phyloP scores from a whole-genome alignment of 768 basidiomycete species.

The Cyclocybe aegerita region DNA sequence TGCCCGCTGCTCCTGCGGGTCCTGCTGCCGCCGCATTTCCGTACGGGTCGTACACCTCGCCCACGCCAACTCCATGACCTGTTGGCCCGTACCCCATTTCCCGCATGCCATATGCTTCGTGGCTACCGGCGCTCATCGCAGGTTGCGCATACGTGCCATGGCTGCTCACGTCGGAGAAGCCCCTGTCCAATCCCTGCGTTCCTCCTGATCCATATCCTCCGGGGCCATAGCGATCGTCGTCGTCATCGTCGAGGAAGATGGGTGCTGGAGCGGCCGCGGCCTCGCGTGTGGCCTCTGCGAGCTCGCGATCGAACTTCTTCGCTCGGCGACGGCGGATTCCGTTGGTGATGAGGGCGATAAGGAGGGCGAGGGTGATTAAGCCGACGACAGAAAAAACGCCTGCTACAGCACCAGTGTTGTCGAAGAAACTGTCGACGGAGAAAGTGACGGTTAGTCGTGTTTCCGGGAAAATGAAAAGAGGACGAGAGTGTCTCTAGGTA shows the following conservation, averaged over 20 bases:
- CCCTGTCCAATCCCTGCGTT: slow-evolving; percentile 18
- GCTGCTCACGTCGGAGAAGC: slow-evolving; percentile 46
- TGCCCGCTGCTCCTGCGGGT: slow-evolving; percentile 38
- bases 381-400: slow-evolving; percentile 74
- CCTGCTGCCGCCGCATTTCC: slow-evolving; percentile 22
- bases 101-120: slow-evolving; percentile 51
- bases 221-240: slow-evolving; percentile 24
- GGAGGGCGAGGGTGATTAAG: slow-evolving; percentile 50
- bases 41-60: slow-evolving; percentile 32
- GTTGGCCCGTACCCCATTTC: slow-evolving; percentile 29
- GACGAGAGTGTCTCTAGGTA: not conserved
- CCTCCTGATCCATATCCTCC: slow-evolving; percentile 8
- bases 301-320: slow-evolving; percentile 67
- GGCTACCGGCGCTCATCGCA: slow-evolving; percentile 31
- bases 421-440: slow-evolving; percentile 53
- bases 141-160: slow-evolving; percentile 60
- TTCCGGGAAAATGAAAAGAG: not conserved
- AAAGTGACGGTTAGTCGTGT: not conserved
- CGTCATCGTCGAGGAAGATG: slow-evolving; percentile 57
- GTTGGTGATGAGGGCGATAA: slow-evolving; percentile 49
- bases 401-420: slow-evolving; percentile 71
- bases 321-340: slow-evolving; percentile 63
- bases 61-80: slow-evolving; percentile 18
- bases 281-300: slow-evolving; percentile 67
- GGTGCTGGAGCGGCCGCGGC: slow-evolving; percentile 55